Base-by-base conservation (phyloP, 371 early-diverging fungal species). In the Rhizopus stolonifer region DNA sequence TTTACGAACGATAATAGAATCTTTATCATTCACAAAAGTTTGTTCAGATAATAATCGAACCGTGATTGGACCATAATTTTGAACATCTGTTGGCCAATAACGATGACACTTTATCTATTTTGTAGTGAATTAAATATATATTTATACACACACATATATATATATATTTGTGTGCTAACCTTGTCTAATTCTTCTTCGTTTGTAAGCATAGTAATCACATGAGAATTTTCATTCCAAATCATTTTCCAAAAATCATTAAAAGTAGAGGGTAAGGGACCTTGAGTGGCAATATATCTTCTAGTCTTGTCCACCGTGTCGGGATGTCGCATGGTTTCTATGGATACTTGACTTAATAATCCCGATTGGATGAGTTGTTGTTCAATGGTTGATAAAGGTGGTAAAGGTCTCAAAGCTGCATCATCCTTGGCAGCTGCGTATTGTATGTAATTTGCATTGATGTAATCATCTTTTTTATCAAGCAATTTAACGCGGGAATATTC, bases 181-280 rank as follows among this genome's bases (percentile, higher is more conserved):
- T 85, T 69, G 2, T 85, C 83, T 38, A 79, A 74, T 70, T 95
- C 95, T 13, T 84, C 78, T 48, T 87, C 85, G 33, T 82, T 81
- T 0, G 95, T 89, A 47, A 95, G 64, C 93, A 94, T 94, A 10
- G 93, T 90, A 32, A 95, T 79, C 4, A 89, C 83, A 4, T 59
- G 54, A 1, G 79, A 64, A 7, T 74, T 48, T 60, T 92, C 86
- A 58, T 93, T 91, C 90, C 89, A 92, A 14, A 88, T 61, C 80
- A 94, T 84, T 38, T 79, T 74, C 94, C 94, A 95, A 53, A 95
- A 95, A 56, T 91, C 92, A 10, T 71, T 72, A 19, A 85, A 71
- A 0, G 94, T 92, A 39, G 81, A 67, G 4, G 84, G 81, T 18
- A 93, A 61, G n/a, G 95, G 95, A 1, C 88, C 94, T 61, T 95